Base-by-base conservation (phyloP, 352 stramenopile species). In the Salisapilia sapeloensis region DNA sequence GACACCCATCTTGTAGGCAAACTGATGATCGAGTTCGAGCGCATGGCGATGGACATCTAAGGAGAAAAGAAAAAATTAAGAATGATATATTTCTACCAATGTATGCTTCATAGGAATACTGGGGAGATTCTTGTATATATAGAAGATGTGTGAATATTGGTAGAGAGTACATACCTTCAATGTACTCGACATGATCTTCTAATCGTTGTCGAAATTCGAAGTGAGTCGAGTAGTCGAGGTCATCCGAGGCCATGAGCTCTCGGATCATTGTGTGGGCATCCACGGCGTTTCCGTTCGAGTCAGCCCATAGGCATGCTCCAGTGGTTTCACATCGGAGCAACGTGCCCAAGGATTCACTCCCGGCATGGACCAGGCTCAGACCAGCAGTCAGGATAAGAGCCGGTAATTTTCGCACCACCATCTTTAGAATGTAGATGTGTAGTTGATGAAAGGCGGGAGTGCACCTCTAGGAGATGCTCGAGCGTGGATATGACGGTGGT, bases 1-100 rank as follows among this genome's bases (percentile, higher is more conserved):
- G 33, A 87, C 60, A 26, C 71, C 71, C 50, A 77, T 60, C 3
- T 46, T 35, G 51, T 80, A 81, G 25, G 61, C 42, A 20, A 87
- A 81, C 9, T 31, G 18, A 20, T 78, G 38, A n/a, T 52, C 53
- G 13, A 50, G 40, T 2, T 32, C 19, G 19, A 22, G 27, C 11
- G 71, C 65, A 35, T 69, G 50, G 41, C 39, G 45, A 25, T 80
- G 50, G 20, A 87, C 60, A 41, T 71, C 58, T 48, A 29, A 11
- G 13, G 37, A 29, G 21, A 5, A n/a, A 5, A 30, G 11, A 39
- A 39, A 31, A 13, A 11, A n/a, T n/a, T n/a, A n/a, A n/a, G n/a
- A n/a, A n/a, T n/a, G n/a, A n/a, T n/a, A n/a, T n/a, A n/a, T n/a
- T n/a, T n/a, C n/a, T 20, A 36, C 19, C 6, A 16, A 18, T 18